Percentiles rank a stretch among this genome's conserved stretches.
Evolutionary conservation across 169 alveolate genomes (phyloP).

Genomic region (Cryptosporidium ubiquitum): DNA sequence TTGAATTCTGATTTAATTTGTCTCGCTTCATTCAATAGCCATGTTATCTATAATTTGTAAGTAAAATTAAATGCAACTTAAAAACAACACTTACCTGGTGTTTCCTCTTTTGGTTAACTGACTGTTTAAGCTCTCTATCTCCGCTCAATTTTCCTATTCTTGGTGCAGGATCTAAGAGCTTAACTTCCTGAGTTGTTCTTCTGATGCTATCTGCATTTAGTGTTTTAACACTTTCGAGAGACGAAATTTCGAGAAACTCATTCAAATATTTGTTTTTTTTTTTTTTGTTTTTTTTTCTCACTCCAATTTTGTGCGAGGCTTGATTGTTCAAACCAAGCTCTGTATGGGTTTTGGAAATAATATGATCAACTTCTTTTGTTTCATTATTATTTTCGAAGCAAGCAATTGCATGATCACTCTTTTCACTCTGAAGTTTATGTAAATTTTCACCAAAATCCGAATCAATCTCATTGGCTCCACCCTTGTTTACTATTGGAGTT

Average conservation of each 20-base stretch:
- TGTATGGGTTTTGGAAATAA: background rate
- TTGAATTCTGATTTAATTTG: background rate
- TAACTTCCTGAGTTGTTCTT: background rate
- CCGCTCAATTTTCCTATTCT: background rate
- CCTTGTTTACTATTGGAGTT: background rate
- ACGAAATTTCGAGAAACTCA: slow-evolving; percentile 8
- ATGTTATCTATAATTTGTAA: slow-evolving; percentile 23
- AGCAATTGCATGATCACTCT: background rate
- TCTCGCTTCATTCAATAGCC: slow-evolving; percentile 60
- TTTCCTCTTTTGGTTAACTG: slow-evolving; percentile 52
- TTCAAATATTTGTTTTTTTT: slow-evolving; percentile 39
- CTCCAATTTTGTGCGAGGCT: background rate
- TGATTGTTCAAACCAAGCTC: background rate
- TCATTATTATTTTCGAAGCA: background rate
- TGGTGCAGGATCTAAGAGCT: background rate
- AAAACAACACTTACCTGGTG: slow-evolving; percentile 55
- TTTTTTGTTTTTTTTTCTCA: background rate
- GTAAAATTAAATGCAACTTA: background rate
- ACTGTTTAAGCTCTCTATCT: slow-evolving; percentile 28
- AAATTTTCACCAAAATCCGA: background rate
- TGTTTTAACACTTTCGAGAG: background rate
- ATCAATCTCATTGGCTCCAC: background rate
- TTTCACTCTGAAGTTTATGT: background rate
- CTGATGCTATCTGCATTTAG: background rate
- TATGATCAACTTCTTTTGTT: background rate